Conservation (phyloP, 2,329 filamentous ascomycete species). For the Beauveria sp. region DNA sequence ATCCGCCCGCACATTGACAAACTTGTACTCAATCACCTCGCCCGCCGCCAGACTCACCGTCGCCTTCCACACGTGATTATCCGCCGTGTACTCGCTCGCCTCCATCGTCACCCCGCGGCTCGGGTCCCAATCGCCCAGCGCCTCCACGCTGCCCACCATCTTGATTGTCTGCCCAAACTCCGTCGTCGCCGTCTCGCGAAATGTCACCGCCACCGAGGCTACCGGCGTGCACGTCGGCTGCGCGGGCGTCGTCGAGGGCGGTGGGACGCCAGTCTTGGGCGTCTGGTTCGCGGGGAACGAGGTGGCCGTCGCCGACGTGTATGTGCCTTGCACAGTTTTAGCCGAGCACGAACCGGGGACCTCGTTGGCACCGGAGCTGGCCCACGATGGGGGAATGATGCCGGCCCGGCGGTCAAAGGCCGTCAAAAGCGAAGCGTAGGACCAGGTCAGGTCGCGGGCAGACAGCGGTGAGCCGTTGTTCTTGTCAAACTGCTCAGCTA, state of each 20-base stretch:
- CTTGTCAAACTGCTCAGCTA: conserved; percentile 61
- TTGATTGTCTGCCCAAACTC: conserved; percentile 57
- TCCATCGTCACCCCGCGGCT: conserved; percentile 46
- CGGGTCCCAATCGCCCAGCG: conserved; percentile 57
- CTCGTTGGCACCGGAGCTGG: conserved; percentile 34
- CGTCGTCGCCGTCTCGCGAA: conserved; percentile 52
- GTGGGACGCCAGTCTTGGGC: conserved; percentile 26
- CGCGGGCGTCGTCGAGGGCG: conserved; percentile 14
- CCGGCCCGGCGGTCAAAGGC: conserved; percentile 49
- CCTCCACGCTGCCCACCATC: conserved; percentile 50
- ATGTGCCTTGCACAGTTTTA: conserved; percentile 41
- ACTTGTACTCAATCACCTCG: conserved; percentile 58
- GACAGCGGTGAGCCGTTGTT: conserved; percentile 47
- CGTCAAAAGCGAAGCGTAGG: conserved; percentile 63
- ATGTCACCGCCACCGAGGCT: conserved; percentile 51
- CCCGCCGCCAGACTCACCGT: conserved; percentile 50
- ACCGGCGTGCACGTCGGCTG: conserved; percentile 28
- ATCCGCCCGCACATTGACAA: conserved; percentile 49
- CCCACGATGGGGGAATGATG: conserved; percentile 51
- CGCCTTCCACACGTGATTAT: conserved; percentile 54
- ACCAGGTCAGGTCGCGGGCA: conserved; percentile 64
- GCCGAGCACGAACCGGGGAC: conserved; percentile 42
- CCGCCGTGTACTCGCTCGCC: conserved; percentile 49
- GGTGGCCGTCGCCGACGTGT: conserved; percentile 39
- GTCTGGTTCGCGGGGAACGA: conserved; percentile 44